Evolutionary conservation across 192 early-diverging fungal species (phyloP).

Genomic region (Coemansia sp.): DNA sequence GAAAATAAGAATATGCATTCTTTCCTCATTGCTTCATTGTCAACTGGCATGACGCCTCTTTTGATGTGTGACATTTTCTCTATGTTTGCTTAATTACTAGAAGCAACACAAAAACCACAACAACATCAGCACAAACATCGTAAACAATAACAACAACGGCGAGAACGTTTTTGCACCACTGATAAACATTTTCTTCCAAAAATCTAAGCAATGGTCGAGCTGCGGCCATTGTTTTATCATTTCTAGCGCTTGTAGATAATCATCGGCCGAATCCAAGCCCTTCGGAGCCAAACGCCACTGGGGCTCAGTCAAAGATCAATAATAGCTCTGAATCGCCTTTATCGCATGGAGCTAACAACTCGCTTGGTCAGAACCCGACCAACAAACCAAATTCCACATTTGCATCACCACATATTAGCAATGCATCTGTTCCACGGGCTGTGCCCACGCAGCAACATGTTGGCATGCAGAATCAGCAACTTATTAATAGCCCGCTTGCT

Average conservation of each 20-base stretch:
- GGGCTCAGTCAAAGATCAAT: slow-evolving; percentile 4
- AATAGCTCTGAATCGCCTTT: not conserved
- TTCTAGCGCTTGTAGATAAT: slow-evolving; percentile 18
- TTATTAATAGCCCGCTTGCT: slow-evolving; percentile 9
- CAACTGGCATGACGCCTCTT: slow-evolving; percentile 1
- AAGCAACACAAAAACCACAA: not conserved
- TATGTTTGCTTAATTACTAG: not conserved
- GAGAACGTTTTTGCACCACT: not conserved
- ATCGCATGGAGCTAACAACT: not conserved
- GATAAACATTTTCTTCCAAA: not conserved
- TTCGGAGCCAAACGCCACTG: slow-evolving; percentile 9
- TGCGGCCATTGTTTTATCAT: not conserved
- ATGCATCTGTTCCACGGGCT: slow-evolving; percentile 17
- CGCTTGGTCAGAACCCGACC: not conserved
- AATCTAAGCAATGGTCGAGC: not conserved
- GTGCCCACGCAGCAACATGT: slow-evolving; percentile 31
- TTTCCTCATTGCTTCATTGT: not conserved
- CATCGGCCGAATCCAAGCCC: not conserved
- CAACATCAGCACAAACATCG: not conserved
- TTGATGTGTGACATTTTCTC: not conserved
- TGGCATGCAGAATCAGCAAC: slow-evolving; percentile 1
- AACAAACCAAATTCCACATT: slow-evolving; percentile 11
- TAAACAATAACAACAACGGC: not conserved
- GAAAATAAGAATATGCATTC: not conserved
- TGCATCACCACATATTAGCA: slow-evolving; percentile 25